These are phyloP conservation scores for Malassezia cuniculi DNA, from an alignment of 1,284 basidiomycete genomes.

Conservation along the genomic window DNA sequence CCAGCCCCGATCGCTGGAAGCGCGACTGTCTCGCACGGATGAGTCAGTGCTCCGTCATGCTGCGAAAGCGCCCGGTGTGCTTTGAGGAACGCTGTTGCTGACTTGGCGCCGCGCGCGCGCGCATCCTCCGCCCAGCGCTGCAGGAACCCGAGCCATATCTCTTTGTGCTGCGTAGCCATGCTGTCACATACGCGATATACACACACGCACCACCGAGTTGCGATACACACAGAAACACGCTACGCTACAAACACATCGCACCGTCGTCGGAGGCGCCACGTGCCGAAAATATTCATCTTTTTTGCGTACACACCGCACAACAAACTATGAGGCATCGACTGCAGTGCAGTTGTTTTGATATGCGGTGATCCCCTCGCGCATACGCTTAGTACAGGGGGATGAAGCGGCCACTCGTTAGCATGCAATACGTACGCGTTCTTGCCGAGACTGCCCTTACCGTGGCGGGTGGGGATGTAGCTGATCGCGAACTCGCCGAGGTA, in stretches of 20 bases:
- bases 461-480: constrained; percentile 96
- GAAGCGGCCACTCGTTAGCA: constrained; percentile 16
- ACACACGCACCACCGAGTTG: too few relatives aligned
- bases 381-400: constrained; percentile 18
- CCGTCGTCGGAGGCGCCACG: too few relatives aligned
- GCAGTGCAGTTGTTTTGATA: too few relatives aligned
- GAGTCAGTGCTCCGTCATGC: constrained; percentile 22
- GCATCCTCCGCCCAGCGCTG: constrained; percentile 29
- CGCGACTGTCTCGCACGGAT: constrained; percentile 30
- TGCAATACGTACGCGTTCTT: constrained; percentile 14
- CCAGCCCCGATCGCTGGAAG: constrained; percentile 30
- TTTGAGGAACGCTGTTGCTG: constrained; percentile 24
- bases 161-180: constrained; percentile 16
- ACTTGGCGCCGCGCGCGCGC: constrained; percentile 23
- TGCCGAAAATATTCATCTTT: too few relatives aligned
- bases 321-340: too few relatives aligned
- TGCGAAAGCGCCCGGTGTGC: constrained; percentile 26
- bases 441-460: constrained; percentile 52
- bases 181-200: too few relatives aligned
- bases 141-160: constrained; percentile 31
- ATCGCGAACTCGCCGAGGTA: constrained; percentile 72
- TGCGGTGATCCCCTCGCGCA: too few relatives aligned
- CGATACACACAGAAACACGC: too few relatives aligned
- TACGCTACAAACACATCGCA: too few relatives aligned
- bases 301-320: too few relatives aligned